Base-by-base conservation (phyloP, 2,329 filamentous ascomycete species). In the Penicillium sp. region DNA sequence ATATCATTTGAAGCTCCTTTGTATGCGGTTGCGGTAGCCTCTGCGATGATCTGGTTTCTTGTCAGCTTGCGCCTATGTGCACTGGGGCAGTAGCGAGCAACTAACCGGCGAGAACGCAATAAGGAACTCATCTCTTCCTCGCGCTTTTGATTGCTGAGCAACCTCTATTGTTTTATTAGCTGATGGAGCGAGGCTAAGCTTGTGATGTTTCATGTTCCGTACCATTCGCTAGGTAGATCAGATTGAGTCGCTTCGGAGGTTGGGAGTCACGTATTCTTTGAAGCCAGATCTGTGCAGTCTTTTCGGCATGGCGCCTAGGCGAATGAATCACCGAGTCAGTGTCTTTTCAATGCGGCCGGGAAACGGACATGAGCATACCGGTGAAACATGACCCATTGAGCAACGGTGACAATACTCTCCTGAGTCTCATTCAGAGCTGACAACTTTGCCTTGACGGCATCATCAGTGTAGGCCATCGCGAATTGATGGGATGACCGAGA, bases 371-470 rank as follows among this genome's bases (percentile, higher is more conserved):
- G 41, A 37, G 50, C 58, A 59, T 83, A 95, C 90, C 90, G 87
- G 74, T 98, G 92, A 70, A 98, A 98, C 87, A 98, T 95, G 54
- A 98, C 93, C 95, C 95, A 98, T 83, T 97, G 92, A 50, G 93
- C 90, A 55, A 95, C 91, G 31, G 89, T 92, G 53, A 95, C 83
- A 66, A 98, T 97, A 73, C 90, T 95, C 69, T 98, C 93, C 70
- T 98, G 92, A 9, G 90, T 95, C 74, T 98, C 95, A 72, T 95
- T 96, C 55, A 98, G 81, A 37, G 90, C 89, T 28, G 91, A 95
- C 46, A 98, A 85, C 76, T 96, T 96, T 46, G 92, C 89, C 69
- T 91, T 83, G 48, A 98, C 90, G 41, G 90, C 88, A 75, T 98
- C 93, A 72, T 97, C 91, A 59, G 87, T 93, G 75, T 95, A 97